These are phyloP conservation scores for Diaporthe eres DNA, from an alignment of 2,329 filamentous ascomycete species.

Conservation along the genomic window DNA sequence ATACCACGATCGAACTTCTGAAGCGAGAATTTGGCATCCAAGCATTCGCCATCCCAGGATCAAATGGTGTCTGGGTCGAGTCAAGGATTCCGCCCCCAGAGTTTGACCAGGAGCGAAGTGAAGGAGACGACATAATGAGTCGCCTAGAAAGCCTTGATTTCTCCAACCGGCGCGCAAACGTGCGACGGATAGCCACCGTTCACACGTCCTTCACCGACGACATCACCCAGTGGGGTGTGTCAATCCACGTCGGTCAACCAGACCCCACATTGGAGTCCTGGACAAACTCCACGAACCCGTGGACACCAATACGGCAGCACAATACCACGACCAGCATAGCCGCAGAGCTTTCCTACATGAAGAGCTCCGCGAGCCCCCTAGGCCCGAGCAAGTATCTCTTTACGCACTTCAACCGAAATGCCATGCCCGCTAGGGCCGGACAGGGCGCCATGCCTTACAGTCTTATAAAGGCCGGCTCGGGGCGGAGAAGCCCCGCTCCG, in stretches of 20 bases:
- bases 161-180: neutral
- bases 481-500: conserved; percentile 7
- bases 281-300: conserved; percentile 32
- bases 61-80: conserved; percentile 39
- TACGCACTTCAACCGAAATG: conserved; percentile 8
- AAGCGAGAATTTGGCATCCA: conserved; percentile 33
- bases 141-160: neutral
- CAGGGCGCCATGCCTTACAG: conserved; percentile 33
- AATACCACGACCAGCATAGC: conserved; percentile 36
- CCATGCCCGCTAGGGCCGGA: neutral
- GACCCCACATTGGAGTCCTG: conserved; percentile 9
- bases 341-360: conserved; percentile 30
- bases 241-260: conserved; percentile 40
- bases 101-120: neutral
- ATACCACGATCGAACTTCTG: conserved; percentile 33
- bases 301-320: conserved; percentile 34
- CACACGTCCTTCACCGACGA: conserved; percentile 31
- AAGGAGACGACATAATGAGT: neutral
- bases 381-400: conserved; percentile 25
- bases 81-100: conserved; percentile 29
- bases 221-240: conserved; percentile 39
- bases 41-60: conserved; percentile 32
- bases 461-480: neutral
- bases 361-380: neutral
- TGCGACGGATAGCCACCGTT: conserved; percentile 38